Evolutionary conservation across 2,329 filamentous ascomycete species (phyloP), one percentile per base, ranked within the genome.

Genomic region (Dryadomyces quercus-mongolicae): DNA sequence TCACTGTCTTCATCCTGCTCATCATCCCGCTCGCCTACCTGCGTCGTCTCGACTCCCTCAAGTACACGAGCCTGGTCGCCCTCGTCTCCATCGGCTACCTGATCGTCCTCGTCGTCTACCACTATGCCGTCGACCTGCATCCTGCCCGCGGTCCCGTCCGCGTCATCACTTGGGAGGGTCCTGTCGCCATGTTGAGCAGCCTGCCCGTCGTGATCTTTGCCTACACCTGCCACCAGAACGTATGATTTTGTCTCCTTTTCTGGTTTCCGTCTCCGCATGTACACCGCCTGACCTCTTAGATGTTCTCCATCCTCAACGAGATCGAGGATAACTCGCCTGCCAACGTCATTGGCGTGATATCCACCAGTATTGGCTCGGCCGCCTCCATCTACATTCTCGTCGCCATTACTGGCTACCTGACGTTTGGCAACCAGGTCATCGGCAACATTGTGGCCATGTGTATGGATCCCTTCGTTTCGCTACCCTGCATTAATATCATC

Each of bases 201-300:
- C 81, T 98, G 59, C 93, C 93, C 0, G 90, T 98, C 53, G 91
- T 97, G 55, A 88, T 98, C 2, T 98, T 98, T 74, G 93, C 92
- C n/a, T 98, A 97, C 67, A 98, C 93, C 1, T 98, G 93, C 67
- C 93, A 98, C 69, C 93, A 98, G 65, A 98, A 98, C 67, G 88
- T 93, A 71, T 8, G 40, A 49, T 34, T 10, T 42, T 12, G 8
- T 12, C 15, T 16, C 8, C 4, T 5, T 40, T 6, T 36, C 13
- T 15, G 2, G 7, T 21, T 15, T n/a, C 7, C 6, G 20, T 25
- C 5, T 6, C 13, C n/a, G 12, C 9, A 36, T 6, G n/a, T 10
- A n/a, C 4, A 15, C 36, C 20, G 31, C 52, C n/a, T 56, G 42
- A 55, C 55, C 18, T 6, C 3, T 18, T 4, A 93, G 88, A 98